Evolutionary conservation across 2,329 filamentous ascomycete genomes (phyloP).

Genomic region (Exophiala bonariae): DNA sequence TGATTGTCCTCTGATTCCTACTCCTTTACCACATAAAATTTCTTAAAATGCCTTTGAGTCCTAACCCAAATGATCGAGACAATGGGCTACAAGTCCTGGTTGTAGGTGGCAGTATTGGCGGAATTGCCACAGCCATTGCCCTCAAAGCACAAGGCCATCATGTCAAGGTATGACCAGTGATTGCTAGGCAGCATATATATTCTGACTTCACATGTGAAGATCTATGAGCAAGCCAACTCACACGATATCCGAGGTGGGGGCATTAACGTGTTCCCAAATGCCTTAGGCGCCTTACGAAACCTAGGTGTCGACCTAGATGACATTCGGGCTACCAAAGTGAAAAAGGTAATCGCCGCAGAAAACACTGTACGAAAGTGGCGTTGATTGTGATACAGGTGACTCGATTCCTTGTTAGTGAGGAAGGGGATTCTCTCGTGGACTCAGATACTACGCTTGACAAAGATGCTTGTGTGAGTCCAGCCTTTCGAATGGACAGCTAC

Average conservation of each 20-base stretch:
- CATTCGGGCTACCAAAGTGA: slow-evolving; percentile 9
- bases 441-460: slow-evolving; percentile 2
- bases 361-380: no score
- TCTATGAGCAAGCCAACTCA: neutral
- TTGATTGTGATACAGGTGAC: neutral
- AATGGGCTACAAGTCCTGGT: neutral
- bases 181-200: neutral
- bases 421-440: neutral
- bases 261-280: slow-evolving; percentile 54
- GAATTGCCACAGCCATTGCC: neutral
- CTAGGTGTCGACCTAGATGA: slow-evolving; percentile 5
- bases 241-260: slow-evolving; percentile 49
- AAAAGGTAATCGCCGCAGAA: no score
- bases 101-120: neutral
- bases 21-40: no score
- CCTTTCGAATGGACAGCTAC: neutral
- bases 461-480: slow-evolving; percentile 7
- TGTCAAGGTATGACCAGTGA: neutral
- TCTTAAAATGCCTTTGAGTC: no score
- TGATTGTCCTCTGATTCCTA: no score
- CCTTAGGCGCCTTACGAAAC: slow-evolving; percentile 1
- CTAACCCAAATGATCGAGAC: no score
- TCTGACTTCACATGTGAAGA: neutral
- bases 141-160: neutral
- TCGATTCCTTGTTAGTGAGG: neutral